Evolutionary conservation across 257 asterid species (phyloP), one percentile per base, ranked within the genome.

Genomic region (Coffea eugenioides): DNA sequence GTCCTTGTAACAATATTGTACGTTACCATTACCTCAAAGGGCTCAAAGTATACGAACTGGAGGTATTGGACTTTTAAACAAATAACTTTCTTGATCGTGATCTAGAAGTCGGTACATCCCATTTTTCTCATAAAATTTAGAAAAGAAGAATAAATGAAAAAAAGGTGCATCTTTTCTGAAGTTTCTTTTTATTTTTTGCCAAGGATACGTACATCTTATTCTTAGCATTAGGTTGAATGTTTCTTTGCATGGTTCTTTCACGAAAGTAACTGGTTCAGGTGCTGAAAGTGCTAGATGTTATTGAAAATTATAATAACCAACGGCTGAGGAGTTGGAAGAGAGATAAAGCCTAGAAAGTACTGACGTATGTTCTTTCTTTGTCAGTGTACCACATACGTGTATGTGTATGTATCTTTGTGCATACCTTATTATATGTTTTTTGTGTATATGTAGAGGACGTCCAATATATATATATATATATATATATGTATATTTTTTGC

Each of bases 331-430:
- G 9, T 15, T 27, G 46, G 67, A 54, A 34, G 41, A 8, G 9
- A 39, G 69, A 59, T 5, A 20, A 21, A 34, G 36, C 45, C 69
- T 20, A 10, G 79, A 57, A 59, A 57, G 27, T 21, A 75, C 21
- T 59, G 79, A 59, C 79, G 71, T 45, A 14, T 75, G 71, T 43
- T 61, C 34, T 41, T 61, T 59, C 79, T 52, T 3, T 14, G 14
- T 75, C 36, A 59, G 56, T 25, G 36, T 36, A 2, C 31, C 31
- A 6, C 31, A 73, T 10, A 6, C 12, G 10, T 51, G 54, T 39
- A 23, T 21, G 14, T 25, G 3, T 62, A 61, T 23, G 3, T 2
- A 23, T 61, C 12, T 61, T 23, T 6, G 34, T 61, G 20, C 20
- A 64, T 64, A 8, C 5, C 34, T 31, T 68, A 39, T 16, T 36